Conservation (phyloP, 2,329 filamentous ascomycete genomes). For the Stachybotrys echinatus region DNA sequence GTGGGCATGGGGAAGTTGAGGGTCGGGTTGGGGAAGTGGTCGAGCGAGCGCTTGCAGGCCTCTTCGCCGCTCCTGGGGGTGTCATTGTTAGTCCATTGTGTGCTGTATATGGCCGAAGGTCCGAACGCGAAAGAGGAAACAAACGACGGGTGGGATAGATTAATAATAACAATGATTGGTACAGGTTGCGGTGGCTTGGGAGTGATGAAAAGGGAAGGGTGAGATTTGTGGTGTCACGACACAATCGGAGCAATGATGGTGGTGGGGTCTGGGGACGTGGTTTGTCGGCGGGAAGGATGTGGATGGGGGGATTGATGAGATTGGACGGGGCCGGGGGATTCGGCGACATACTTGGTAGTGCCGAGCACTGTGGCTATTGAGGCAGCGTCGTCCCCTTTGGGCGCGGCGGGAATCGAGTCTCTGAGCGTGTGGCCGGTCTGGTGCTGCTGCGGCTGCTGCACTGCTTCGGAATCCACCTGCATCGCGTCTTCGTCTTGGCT, state of each 20-base stretch:
- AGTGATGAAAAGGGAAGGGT: no score
- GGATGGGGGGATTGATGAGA: neutral
- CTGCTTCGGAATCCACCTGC: neutral
- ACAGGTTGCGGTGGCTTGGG: no score
- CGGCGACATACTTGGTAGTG: neutral
- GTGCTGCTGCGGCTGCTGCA: neutral
- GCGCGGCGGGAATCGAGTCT: neutral
- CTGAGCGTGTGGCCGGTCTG: neutral
- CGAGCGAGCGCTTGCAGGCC: constrained; percentile 29
- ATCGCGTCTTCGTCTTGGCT: neutral
- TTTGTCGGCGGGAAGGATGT: neutral
- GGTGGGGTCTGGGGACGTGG: neutral
- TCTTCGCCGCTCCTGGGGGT: constrained; percentile 27
- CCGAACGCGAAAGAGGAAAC: neutral
- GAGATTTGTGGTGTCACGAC: no score
- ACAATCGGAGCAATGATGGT: neutral
- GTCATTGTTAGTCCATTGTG: constrained; percentile 2
- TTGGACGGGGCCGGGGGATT: neutral
- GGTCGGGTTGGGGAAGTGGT: constrained; percentile 35
- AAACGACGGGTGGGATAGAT: neutral
- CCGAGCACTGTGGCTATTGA: neutral
- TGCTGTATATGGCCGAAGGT: neutral
- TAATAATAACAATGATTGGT: no score
- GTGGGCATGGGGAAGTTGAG: constrained; percentile 39
- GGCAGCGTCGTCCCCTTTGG: neutral